Conservation (phyloP, 2,329 filamentous ascomycete species). For the Grosmannia serpens region DNA sequence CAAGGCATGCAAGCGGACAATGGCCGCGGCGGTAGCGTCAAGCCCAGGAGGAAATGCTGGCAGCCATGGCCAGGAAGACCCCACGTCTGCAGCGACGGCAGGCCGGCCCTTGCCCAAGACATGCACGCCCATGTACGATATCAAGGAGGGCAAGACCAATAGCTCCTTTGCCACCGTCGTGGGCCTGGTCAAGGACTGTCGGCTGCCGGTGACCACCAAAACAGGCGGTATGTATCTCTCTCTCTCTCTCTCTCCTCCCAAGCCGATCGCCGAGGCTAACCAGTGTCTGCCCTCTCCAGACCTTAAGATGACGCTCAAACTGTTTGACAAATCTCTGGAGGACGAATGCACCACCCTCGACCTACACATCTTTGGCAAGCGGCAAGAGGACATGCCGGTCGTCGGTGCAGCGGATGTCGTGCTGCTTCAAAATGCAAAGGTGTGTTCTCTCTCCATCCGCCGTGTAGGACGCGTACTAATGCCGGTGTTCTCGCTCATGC, state of each 20-base stretch:
- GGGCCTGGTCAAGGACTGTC: constrained; percentile 58
- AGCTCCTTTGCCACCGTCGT: not conserved
- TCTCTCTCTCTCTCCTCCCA: no score
- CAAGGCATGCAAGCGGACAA: not conserved
- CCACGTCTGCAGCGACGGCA: constrained; percentile 22
- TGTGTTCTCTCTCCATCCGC: constrained; percentile 15
- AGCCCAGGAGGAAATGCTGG: not conserved
- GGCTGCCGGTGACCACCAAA: constrained; percentile 28
- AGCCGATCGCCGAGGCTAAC: constrained; percentile 8
- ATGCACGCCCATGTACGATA: not conserved
- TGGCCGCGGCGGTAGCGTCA: not conserved
- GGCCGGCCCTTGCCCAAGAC: not conserved
- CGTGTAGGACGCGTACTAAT: not conserved
- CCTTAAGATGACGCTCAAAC: constrained; percentile 46
- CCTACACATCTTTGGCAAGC: constrained; percentile 49
- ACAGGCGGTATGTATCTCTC: not conserved
- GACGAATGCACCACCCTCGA: constrained; percentile 25
- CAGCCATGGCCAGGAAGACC: not conserved
- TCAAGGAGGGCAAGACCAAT: not conserved
- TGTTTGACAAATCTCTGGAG: constrained; percentile 48
- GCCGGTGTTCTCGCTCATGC: not conserved
- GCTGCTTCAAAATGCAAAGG: constrained; percentile 46
- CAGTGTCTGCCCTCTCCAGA: constrained; percentile 26
- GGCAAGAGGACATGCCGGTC: constrained; percentile 34
- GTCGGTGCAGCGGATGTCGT: constrained; percentile 50